Evolutionary conservation across 352 stramenopile genomes (phyloP), one percentile per base, ranked within the genome.

Genomic region (Globisporangium heterothallicum): DNA sequence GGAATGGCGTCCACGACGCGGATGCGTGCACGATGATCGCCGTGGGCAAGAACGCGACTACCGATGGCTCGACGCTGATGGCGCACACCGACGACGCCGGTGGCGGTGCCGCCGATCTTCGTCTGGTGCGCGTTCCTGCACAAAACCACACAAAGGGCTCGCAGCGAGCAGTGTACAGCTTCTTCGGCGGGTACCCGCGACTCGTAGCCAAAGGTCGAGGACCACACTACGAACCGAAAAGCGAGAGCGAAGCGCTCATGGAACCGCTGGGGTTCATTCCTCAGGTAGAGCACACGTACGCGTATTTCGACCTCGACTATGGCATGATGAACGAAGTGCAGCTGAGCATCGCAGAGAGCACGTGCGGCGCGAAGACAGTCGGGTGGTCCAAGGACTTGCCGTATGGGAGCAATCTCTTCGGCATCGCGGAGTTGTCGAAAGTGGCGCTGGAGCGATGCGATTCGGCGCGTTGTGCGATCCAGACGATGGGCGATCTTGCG

Each of bases 321-420:
- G 92, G 85, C 30, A 91, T 97, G 65, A 96, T 98, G 68, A 98
- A 98, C 68, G 94, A 98, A 53, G 66, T 88, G 51, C 81, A 97
- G 67, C 71, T 98, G 38, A 96, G 74, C 46, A 98, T 98, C 43
- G 90, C 79, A 4, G 94, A 98, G 76, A 96, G 81, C 48, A 98
- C 93, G n/a, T 98, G 92, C 53, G 78, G 80, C 6, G 82, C 81
- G 18, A 82, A 87, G 44, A 94, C 82, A 32, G 69, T 87, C 32
- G 74, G 86, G 50, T 94, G 81, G 84, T 46, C 79, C 2, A 49
- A 71, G 3, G 56, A 92, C 36, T 55, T 75, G 1, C 38, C 64
- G 6, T 68, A 84, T 24, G 91, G 90, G 41, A 83, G 90, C 42
- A 94, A 95, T 42, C 53, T 97, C 10, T 91, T 98, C 45, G 81